Base-by-base conservation (phyloP, 1,139 yeast species). In the Geotrichum aggregatum region DNA sequence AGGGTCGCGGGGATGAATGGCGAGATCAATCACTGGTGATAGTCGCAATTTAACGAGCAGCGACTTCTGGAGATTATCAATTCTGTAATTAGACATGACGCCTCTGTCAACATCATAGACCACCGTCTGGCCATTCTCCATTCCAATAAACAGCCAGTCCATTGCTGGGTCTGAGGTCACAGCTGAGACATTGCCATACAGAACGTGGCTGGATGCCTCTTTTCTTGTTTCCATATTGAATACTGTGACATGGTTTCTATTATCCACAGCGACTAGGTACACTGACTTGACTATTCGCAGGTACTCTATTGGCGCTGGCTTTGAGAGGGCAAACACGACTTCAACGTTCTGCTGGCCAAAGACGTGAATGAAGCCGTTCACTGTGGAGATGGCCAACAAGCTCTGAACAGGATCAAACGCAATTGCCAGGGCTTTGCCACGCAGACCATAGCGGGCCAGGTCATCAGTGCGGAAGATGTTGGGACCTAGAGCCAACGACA, bases 331-430 rank as follows among this genome's bases (percentile, higher is more conserved):
- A 62, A 89, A 78, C 3, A 79, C 82, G 7, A 82, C 87, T 58
- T 86, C 88, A 7, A 91, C 96, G 50, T 85, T 80, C 48, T 83
- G 82, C 64, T 86, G 92, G 1, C 98, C 98, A 63, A 82, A 84
- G 3, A 92, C 84, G 60, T 87, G 82, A 19, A 92, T 76, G 48
- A 80, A 81, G 44, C 89, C 87, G 11, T 70, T 66, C 41, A 76
- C 80, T 0, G 96, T 88, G 2, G 94, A 84, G 0, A 88, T 72
- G 0, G 97, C 98, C 59, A 89, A 68, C 42, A 92, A 74, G 47
- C 95, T 82, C 65, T 92, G 98, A 0, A 87, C 83, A 1, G 95
- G 95, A 66, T 92, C 98, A 67, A 76, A 87, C 0, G 95, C 95
- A 42, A 83, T 69, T 0, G 87, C 81, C 24, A 79, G 71, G 2